Evolutionary conservation across 2,329 filamentous ascomycete genomes (phyloP).

Genomic region (Colletotrichum spaethianum): DNA sequence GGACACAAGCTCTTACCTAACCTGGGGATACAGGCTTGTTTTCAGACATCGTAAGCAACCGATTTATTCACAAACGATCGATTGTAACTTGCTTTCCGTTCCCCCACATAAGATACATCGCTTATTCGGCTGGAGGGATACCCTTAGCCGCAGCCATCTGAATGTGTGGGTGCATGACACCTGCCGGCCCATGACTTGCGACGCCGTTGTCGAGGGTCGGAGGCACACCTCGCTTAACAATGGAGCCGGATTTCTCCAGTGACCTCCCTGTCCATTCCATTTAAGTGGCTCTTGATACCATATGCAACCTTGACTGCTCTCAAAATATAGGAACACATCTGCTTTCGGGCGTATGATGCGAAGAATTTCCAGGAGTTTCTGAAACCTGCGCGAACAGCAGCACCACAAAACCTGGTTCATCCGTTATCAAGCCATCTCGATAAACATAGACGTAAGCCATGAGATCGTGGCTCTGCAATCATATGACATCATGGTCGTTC

Average conservation of each 20-base stretch:
- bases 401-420: conserved; percentile 29
- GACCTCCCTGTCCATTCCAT: neutral
- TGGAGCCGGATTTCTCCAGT: neutral
- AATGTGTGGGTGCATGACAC: conserved; percentile 21
- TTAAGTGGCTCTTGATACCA: neutral
- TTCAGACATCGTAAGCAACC: neutral
- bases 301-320: conserved; percentile 6
- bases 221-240: neutral
- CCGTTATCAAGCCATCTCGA: conserved; percentile 10
- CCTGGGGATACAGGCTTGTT: too few species aligned
- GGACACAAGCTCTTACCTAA: neutral
- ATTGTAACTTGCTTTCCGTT: neutral
- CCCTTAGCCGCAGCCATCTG: conserved; percentile 17
- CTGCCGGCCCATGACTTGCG: conserved; percentile 25
- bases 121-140: neutral
- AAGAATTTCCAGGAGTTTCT: conserved; percentile 6
- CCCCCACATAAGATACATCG: neutral
- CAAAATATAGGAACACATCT: conserved; percentile 21
- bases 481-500: conserved; percentile 31
- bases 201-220: conserved; percentile 13
- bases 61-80: neutral
- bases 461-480: neutral
- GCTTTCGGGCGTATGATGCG: conserved; percentile 20
- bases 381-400: neutral
- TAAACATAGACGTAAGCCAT: neutral